Percentiles rank a stretch among this genome's conserved stretches.
Conservation (phyloP, 1,139 yeast genomes). For the Yamadazyma atmosphaerica region DNA sequence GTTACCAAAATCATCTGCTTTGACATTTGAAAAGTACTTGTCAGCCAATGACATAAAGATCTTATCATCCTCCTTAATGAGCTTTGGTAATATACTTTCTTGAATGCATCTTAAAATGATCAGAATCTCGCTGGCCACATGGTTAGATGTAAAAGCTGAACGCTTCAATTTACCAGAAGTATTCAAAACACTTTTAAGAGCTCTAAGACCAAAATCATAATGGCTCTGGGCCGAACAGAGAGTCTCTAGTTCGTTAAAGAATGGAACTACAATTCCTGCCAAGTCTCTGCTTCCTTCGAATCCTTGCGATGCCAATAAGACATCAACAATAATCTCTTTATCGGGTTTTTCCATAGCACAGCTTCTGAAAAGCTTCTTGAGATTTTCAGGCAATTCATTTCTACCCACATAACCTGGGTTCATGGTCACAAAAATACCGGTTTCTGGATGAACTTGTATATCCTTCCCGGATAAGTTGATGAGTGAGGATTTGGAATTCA, state of each 20-base stretch:
- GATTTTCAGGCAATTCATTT: conserved; percentile 78
- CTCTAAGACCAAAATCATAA: conserved; percentile 88
- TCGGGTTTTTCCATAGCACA: conserved; percentile 80
- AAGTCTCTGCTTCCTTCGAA: conserved; percentile 50
- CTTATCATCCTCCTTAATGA: conserved; percentile 51
- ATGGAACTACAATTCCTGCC: conserved; percentile 53
- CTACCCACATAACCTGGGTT: conserved; percentile 91
- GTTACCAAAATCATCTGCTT: conserved; percentile 15
- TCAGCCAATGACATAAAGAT: conserved; percentile 33
- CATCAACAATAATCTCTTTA: conserved; percentile 65
- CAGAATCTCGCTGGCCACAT: conserved; percentile 28
- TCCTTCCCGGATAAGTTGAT: conserved; percentile 54
- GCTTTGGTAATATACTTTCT: conserved; percentile 66
- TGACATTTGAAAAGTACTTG: conserved; percentile 26
- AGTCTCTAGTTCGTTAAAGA: conserved; percentile 47
- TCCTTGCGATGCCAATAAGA: conserved; percentile 72
- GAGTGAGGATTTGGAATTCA: conserved; percentile 21
- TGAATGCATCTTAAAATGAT: conserved; percentile 54
- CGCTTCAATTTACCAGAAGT: conserved; percentile 58
- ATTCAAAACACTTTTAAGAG: conserved; percentile 65
- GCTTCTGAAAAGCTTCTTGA: conserved; percentile 75
- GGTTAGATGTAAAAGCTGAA: conserved; percentile 1
- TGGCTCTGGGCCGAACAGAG: conserved; percentile 59
- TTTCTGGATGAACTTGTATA: conserved; percentile 45
- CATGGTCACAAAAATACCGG: conserved; percentile 88